Evolutionary conservation across 768 basidiomycete genomes (phyloP), one percentile per base, ranked within the genome.

Genomic region (Serpula lacrymans): DNA sequence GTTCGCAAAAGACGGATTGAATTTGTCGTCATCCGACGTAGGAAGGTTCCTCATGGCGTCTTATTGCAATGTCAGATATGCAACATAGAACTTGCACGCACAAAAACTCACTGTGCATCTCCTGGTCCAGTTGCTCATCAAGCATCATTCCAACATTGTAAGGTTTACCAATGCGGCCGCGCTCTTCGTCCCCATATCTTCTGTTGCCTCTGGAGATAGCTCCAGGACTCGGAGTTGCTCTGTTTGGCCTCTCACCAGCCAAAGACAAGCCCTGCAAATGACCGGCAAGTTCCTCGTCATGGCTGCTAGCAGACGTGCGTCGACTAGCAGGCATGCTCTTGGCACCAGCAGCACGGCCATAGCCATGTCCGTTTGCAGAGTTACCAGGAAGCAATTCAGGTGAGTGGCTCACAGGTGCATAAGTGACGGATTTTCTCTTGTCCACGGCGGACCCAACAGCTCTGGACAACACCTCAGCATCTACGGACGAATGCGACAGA

Each of bases 271-370:
- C 82, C 50, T 89, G 82, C 41, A 90, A 69, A 51, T 88, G 85
- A 36, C 75, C 71, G 12, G 82, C 83, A 49, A 91, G 66, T 43
- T 91, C 87, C 44, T 89, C 88, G 47, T 91, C 89, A 43, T 87
- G 84, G 50, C 81, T 83, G 55, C 89, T 92, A 13, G 89, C 86
- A 3, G 90, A 93, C 9, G 86, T 89, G 43, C 90, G 82, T 45
- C 90, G 81, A 53, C 89, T 91, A 11, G 89, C 88, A 27, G 90
- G 90, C 89, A 93, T 92, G 55, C 88, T 91, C 68, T 88, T 91
- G 4, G 89, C 88, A 39, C 87, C 88, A 22, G 75, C 80, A 23
- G 78, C 63, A 44, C 88, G 82, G 35, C 72, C 68, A 54, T 78
- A 85, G 35, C 59, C 62, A 53, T 78, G 76, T 37, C 75, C 74